Percentiles rank a stretch among this genome's conserved stretches.
Conservation (phyloP, 2,329 filamentous ascomycete genomes). For the Acephala macrosclerotiorum region DNA sequence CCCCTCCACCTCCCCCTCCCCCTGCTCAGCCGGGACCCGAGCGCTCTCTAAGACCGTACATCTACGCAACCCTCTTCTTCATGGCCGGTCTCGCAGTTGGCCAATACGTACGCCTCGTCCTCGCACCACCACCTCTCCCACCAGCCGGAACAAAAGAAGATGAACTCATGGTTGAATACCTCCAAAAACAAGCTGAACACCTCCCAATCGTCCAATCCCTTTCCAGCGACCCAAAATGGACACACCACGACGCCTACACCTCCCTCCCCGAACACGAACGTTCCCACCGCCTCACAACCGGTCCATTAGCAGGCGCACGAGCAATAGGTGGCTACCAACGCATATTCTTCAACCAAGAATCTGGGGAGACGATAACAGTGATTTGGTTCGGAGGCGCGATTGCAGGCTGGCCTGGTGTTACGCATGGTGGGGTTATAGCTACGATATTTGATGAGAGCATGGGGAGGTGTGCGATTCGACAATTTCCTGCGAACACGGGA, state of each 20-base stretch:
- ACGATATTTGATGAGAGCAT: constrained; percentile 75
- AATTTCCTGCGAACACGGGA: constrained; percentile 56
- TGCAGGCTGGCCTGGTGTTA: constrained; percentile 74
- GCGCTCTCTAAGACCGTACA: constrained; percentile 41
- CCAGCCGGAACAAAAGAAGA: constrained; percentile 51
- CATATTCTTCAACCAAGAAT: constrained; percentile 67
- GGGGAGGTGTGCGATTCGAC: constrained; percentile 64
- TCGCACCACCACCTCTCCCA: constrained; percentile 53
- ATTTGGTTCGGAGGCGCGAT: constrained; percentile 71
- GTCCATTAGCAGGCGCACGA: constrained; percentile 50
- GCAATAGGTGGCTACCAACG: constrained; percentile 61
- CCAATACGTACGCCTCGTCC: constrained; percentile 47
- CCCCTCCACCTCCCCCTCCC: constrained; percentile 18
- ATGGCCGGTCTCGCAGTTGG: constrained; percentile 50
- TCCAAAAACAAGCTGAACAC: constrained; percentile 52
- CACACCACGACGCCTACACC: constrained; percentile 52
- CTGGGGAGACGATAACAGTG: constrained; percentile 66
- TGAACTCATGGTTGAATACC: constrained; percentile 47
- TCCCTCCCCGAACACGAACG: constrained; percentile 32
- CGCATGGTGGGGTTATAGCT: constrained; percentile 75
- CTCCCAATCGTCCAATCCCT: constrained; percentile 58
- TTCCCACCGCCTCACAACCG: constrained; percentile 48
- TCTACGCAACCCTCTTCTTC: constrained; percentile 48
- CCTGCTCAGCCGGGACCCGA: constrained; percentile 29
- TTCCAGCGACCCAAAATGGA: constrained; percentile 51